Evolutionary conservation across 805 yeast species (phyloP).

Genomic region (Candida tallmaniae): DNA sequence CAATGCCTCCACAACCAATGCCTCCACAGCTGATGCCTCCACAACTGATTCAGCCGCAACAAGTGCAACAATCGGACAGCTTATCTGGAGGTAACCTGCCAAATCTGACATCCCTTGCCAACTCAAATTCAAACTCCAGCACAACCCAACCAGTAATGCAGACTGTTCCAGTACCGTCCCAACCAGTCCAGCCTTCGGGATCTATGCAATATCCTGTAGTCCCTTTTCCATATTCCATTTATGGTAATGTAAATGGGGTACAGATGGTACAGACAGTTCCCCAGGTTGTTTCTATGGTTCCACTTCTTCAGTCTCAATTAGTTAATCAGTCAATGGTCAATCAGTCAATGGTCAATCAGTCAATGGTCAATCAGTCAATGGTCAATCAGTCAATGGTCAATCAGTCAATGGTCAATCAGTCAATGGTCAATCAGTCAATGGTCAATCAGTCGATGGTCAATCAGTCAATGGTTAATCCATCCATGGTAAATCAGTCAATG

Average conservation of each 20-base stretch:
- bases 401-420: too few species aligned
- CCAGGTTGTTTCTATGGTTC: slow-evolving; percentile 13
- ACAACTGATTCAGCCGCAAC: not conserved
- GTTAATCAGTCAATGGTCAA: not conserved
- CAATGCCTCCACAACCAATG: not conserved
- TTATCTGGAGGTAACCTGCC: not conserved
- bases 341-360: not conserved
- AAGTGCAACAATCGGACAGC: not conserved
- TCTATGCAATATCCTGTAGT: slow-evolving; percentile 14
- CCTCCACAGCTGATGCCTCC: not conserved
- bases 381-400: too few species aligned
- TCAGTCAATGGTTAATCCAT: too few species aligned
- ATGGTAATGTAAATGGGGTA: slow-evolving; percentile 12
- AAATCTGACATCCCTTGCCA: not conserved
- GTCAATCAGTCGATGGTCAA: too few species aligned
- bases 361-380: too few species aligned
- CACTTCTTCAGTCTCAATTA: slow-evolving; percentile 10
- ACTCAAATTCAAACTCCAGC: slow-evolving; percentile 1
- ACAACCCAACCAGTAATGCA: too few species aligned
- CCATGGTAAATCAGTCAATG: too few species aligned
- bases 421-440: too few species aligned
- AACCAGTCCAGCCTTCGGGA: not conserved
- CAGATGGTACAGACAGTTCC: slow-evolving; percentile 13
- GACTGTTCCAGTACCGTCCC: not conserved
- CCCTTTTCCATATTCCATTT: slow-evolving; percentile 16